Evolutionary conservation across 352 stramenopile genomes (phyloP).

Genomic region (Globisporangium irregulare): DNA sequence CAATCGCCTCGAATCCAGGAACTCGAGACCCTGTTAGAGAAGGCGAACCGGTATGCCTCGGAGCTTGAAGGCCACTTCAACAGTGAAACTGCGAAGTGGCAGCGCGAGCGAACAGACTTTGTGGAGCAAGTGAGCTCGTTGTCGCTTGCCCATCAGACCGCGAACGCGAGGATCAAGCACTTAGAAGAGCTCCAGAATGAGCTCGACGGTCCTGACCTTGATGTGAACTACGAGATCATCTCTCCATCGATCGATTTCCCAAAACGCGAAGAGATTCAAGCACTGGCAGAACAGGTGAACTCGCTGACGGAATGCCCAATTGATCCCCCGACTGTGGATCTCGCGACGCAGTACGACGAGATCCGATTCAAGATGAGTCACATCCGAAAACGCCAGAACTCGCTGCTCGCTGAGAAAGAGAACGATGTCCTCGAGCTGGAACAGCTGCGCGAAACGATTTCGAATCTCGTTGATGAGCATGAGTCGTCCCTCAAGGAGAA

Average conservation of each 20-base stretch:
- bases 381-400: slow-evolving; percentile 23
- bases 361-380: slow-evolving; percentile 23
- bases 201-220: slow-evolving; percentile 33
- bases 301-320: slow-evolving; percentile 9
- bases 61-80: slow-evolving; percentile 17
- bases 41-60: slow-evolving; percentile 5
- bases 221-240: slow-evolving; percentile 44
- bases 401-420: slow-evolving; percentile 18
- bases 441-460: slow-evolving; percentile 19
- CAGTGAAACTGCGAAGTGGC: slow-evolving; percentile 7
- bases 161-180: slow-evolving; percentile 26
- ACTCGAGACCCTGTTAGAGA: slow-evolving; percentile 10
- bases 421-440: slow-evolving; percentile 19
- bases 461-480: slow-evolving; percentile 15
- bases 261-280: slow-evolving; percentile 43
- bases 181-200: slow-evolving; percentile 40
- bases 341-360: slow-evolving; percentile 17
- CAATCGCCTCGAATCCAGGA: slow-evolving; percentile 9
- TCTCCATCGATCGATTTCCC: slow-evolving; percentile 41
- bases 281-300: slow-evolving; percentile 14
- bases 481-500: slow-evolving; percentile 7
- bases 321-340: not conserved
- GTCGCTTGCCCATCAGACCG: slow-evolving; percentile 18
- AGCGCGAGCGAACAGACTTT: slow-evolving; percentile 12
- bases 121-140: slow-evolving; percentile 24